Evolutionary conservation across 805 yeast genomes (phyloP).

Genomic region (Trichomonascus vanleenenianus): DNA sequence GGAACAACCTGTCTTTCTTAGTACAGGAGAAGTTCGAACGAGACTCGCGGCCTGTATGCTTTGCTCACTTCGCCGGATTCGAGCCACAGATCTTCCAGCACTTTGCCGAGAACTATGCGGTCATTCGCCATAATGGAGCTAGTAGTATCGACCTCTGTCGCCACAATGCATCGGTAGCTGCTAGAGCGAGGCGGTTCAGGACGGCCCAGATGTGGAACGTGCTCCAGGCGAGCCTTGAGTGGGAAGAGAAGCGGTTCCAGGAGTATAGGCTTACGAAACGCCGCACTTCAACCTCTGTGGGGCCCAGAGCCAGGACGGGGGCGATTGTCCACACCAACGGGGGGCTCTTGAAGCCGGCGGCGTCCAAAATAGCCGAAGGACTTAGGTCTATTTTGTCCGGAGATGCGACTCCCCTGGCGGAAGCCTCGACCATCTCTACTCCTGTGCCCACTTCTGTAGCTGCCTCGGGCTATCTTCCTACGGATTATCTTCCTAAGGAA

Average conservation of each 20-base stretch:
- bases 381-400: background rate
- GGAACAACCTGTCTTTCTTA: conserved; percentile 43
- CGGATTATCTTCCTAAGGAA: too few species aligned
- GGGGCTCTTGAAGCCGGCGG: too few species aligned
- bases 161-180: conserved; percentile 45
- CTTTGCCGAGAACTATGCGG: conserved; percentile 17
- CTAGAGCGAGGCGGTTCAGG: conserved; percentile 38
- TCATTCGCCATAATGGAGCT: conserved; percentile 38
- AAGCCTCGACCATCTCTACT: too few species aligned
- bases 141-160: conserved; percentile 47
- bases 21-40: conserved; percentile 2
- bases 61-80: conserved; percentile 8
- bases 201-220: conserved; percentile 61
- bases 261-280: background rate
- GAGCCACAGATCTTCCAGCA: conserved; percentile 17
- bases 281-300: background rate
- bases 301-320: background rate
- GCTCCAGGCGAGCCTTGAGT: conserved; percentile 40
- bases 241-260: conserved; percentile 22
- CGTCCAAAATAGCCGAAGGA: background rate
- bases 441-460: too few species aligned
- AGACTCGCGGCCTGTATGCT: conserved; percentile 11
- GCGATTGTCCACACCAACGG: too few species aligned
- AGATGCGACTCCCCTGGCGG: too few species aligned
- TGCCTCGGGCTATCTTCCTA: too few species aligned